Evolutionary conservation across 768 basidiomycete genomes (phyloP).

Genomic region (Termitomyces sp.): DNA sequence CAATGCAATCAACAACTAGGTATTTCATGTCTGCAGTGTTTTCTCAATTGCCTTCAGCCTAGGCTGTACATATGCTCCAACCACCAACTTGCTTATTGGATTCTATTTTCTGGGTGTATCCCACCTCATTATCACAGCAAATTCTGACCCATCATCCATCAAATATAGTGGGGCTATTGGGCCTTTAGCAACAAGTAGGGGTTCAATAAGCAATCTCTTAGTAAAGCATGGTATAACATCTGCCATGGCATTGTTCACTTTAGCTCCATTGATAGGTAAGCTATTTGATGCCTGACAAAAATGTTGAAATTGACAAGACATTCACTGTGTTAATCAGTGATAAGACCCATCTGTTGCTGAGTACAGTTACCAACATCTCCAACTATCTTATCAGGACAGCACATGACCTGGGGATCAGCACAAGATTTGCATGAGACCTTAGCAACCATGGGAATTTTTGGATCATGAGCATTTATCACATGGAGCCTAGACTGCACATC

Average conservation of each 20-base stretch:
- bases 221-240: conserved; percentile 42
- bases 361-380: too few relatives aligned
- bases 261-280: conserved; percentile 56
- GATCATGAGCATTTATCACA: too few relatives aligned
- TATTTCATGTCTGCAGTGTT: conserved; percentile 59
- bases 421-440: too few relatives aligned
- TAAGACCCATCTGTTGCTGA: too few relatives aligned
- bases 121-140: too few relatives aligned
- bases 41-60: conserved; percentile 59
- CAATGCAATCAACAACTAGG: neutral
- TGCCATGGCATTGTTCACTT: conserved; percentile 61
- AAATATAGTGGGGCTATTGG: conserved; percentile 45
- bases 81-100: conserved; percentile 42
- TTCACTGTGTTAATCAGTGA: neutral
- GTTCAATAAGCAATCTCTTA: conserved; percentile 61
- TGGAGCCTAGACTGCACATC: too few relatives aligned
- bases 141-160: neutral
- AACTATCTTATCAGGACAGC: too few relatives aligned
- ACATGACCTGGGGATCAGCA: too few relatives aligned
- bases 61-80: conserved; percentile 64
- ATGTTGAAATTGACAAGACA: neutral
- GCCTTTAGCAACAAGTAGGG: conserved; percentile 61
- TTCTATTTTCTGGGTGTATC: conserved; percentile 59
- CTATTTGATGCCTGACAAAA: neutral
- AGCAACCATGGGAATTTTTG: too few relatives aligned